A percentile compares a stretch with the other conserved stretches of the same genome.
Conservation (phyloP, 495 filamentous ascomycete species). For the Penicillium silybi region DNA sequence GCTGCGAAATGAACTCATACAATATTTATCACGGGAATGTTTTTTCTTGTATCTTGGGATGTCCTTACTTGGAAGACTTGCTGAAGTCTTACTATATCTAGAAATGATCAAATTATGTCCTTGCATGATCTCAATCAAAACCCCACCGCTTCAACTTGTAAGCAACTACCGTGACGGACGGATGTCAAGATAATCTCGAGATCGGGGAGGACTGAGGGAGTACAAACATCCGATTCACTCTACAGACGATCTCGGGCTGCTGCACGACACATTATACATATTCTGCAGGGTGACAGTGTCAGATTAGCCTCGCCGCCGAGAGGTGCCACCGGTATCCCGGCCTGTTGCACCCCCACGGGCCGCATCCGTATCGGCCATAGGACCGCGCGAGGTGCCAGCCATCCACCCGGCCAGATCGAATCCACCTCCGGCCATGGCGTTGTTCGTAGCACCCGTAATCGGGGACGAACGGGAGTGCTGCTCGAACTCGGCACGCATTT, state of each 20-base stretch:
- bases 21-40: background rate
- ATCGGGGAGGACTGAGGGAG: background rate
- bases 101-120: background rate
- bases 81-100: background rate
- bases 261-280: background rate
- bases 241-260: background rate
- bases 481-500: constrained; percentile 88
- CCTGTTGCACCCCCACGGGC: constrained; percentile 32
- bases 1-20: background rate
- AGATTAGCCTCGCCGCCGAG: constrained; percentile 33
- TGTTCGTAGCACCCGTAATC: constrained; percentile 46
- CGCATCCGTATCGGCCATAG: constrained; percentile 19
- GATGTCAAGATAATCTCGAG: background rate
- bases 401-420: constrained; percentile 89
- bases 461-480: constrained; percentile 76
- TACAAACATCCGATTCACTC: background rate
- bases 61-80: background rate
- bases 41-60: background rate
- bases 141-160: background rate
- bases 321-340: constrained; percentile 30
- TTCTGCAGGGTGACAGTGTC: background rate
- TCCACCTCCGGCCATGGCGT: constrained; percentile 37
- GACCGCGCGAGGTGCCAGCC: constrained; percentile 46
- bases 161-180: background rate
- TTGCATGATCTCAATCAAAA: background rate